Evolutionary conservation across 2,329 filamentous ascomycete species (phyloP), one percentile per base, ranked within the genome.

Genomic region (Ceratocystis smalleyi): DNA sequence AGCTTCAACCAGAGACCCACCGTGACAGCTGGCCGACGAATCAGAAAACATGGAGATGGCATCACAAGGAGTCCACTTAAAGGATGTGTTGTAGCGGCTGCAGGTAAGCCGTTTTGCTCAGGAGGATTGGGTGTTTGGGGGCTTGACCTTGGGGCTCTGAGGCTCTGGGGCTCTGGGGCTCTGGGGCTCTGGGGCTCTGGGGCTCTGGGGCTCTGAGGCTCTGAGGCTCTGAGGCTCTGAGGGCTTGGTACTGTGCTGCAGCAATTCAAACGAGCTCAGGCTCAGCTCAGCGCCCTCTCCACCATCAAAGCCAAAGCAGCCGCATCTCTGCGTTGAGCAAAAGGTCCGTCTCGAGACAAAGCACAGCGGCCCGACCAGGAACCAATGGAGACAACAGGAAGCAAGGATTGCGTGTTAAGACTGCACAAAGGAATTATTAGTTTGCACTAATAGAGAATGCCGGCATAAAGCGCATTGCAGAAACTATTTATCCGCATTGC

Each of bases 41-140:
- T 66, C 51, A 64, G 40, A 61, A 59, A 6, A 43, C 57, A 12
- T 49, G 15, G 22, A 64, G 62, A 64, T 66, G 59, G 65, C 62
- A 66, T 66, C 59, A 66, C 61, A 15, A 24, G 17, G 19, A 40
- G 35, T 22, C 62, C 62, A 59, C 54, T 47, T 64, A 60, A 59
- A n/a, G 15, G 54, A 54, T 51, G 27, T n/a, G 19, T 22, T 47
- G 5, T 24, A 63, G 51, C 40, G 51, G 51, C 49, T 22, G 8
- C n/a, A 47, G 45, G n/a, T n/a, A 6, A n/a, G 45, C 17, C 45
- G 10, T 47, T 22, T 47, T 7, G 45, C n/a, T 22, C n/a, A n/a
- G 2, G 15, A 19, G 43, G 17, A 7, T 47, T 47, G 5, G 15
- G 17, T 47, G 45, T 10, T 47, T 7, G 45, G 3, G 17, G 45